Evolutionary conservation across 2,329 filamentous ascomycete species (phyloP), one percentile per base, ranked within the genome.

Genomic region (Botrytis tulipae): DNA sequence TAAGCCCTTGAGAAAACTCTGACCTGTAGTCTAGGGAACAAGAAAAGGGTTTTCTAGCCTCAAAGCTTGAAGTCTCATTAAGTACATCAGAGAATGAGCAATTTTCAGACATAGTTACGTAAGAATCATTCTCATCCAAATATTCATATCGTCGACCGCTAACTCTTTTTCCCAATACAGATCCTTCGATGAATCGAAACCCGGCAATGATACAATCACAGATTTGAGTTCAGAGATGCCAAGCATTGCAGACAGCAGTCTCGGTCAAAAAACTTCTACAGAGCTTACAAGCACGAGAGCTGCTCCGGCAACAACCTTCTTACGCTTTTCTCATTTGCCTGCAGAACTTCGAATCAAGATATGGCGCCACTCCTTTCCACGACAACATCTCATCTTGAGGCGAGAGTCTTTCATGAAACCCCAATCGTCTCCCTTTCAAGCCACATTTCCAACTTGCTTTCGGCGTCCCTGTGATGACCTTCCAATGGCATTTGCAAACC

Each of bases 1-100:
- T 35, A 35, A 25, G 0, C 8, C 0, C 12, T 16, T n/a, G n/a
- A 8, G 5, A 6, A 0, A 25, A 61, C 6, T 16, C 35, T 40
- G 22, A 40, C 35, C 37, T 40, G 35, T 5, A 22, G 37, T 6
- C 25, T n/a, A 61, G 59, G 59, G 59, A 65, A 22, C 18, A 42
- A 65, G n/a, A 46, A 46, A 22, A 46, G 4, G 5, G 6, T 7
- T 44, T 35, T 46, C 1, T 42, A 48, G 18, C n/a, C 18, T 29
- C 9, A 0, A 16, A 29, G 40, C n/a, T 22, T 44, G n/a, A 44
- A 63, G 18, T 25, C 22, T 51, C 48, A 18, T 16, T 40, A 44
- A 46, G 4, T 22, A 22, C n/a, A 32, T 42, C 40, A 22, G n/a
- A 63, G 18, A 32, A n/a, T 44, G n/a, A 46, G 42, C 25, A 42